A percentile compares a stretch with the other conserved stretches of the same genome.
Evolutionary conservation across 257 asterid genomes (phyloP).

Genomic region (Solanum etuberosum): DNA sequence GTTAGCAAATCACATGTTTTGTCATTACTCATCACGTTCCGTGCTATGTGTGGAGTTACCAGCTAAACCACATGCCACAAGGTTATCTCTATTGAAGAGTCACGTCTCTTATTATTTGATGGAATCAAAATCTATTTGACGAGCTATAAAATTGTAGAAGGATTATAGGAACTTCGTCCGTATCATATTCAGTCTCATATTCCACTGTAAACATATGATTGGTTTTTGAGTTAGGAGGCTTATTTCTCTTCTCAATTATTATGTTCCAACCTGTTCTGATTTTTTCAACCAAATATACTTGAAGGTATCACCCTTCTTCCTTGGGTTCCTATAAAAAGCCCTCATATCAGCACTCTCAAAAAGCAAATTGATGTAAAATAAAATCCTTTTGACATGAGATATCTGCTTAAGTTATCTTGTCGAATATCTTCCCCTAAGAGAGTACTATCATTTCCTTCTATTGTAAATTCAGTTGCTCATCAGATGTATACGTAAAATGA

Average conservation of each 20-base stretch:
- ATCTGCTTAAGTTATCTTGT: neutral
- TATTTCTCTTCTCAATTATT: neutral
- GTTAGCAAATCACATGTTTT: neutral
- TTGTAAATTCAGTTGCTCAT: neutral
- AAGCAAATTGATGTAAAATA: neutral
- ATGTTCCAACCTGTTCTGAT: neutral
- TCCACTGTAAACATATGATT: neutral
- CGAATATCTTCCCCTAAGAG: neutral
- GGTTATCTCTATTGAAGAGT: neutral
- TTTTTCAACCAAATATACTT: neutral
- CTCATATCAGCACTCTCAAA: neutral
- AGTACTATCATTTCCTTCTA: neutral
- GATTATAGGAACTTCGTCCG: neutral
- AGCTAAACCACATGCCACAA: neutral
- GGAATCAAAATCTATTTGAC: neutral
- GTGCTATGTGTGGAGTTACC: neutral
- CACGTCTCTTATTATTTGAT: neutral
- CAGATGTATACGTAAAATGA: neutral
- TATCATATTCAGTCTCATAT: neutral
- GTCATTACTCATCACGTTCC: neutral
- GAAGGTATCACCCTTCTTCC: neutral
- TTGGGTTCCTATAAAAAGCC: neutral
- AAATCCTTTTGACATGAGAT: neutral
- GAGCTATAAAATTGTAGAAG: neutral
- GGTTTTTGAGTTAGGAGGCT: neutral